These are phyloP conservation scores for Macrophomina tecta DNA, from an alignment of 2,329 filamentous ascomycete genomes.

Conservation along the genomic window DNA sequence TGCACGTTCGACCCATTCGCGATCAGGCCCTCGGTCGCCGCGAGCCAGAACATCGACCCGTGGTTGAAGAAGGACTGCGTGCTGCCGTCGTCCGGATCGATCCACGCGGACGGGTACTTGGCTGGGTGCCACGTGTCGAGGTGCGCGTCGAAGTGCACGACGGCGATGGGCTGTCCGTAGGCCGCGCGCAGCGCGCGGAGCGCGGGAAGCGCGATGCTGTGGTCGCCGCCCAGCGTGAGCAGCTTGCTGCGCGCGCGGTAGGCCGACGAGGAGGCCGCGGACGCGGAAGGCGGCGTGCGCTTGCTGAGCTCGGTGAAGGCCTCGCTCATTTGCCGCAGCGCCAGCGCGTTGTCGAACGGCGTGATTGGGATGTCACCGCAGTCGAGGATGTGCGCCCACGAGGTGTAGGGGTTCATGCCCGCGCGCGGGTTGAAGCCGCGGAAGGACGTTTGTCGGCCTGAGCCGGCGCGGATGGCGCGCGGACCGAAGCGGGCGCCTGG, in stretches of 20 bases:
- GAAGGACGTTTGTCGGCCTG: slow-evolving; percentile 78
- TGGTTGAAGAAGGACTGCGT: slow-evolving; percentile 81
- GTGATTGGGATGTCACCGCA: slow-evolving; percentile 90
- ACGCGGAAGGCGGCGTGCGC: slow-evolving; percentile 46
- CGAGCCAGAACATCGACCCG: slow-evolving; percentile 91
- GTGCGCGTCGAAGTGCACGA: slow-evolving; percentile 65
- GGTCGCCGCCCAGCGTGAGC: slow-evolving; percentile 57
- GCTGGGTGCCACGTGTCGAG: slow-evolving; percentile 85
- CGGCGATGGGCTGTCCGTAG: slow-evolving; percentile 53
- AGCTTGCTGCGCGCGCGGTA: slow-evolving; percentile 55
- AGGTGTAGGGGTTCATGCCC: slow-evolving; percentile 80
- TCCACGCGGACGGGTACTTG: slow-evolving; percentile 81
- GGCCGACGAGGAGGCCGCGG: slow-evolving; percentile 43
- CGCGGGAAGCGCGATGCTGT: slow-evolving; percentile 58
- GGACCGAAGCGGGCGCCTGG: slow-evolving; percentile 75
- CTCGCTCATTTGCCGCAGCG: slow-evolving; percentile 81
- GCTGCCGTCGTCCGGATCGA: slow-evolving; percentile 54
- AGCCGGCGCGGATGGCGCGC: slow-evolving; percentile 83
- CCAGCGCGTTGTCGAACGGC: slow-evolving; percentile 84
- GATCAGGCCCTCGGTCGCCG: slow-evolving; percentile 79
- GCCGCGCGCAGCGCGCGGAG: slow-evolving; percentile 55
- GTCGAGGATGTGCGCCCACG: slow-evolving; percentile 80
- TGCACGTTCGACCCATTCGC: slow-evolving; percentile 77
- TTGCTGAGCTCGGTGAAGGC: slow-evolving; percentile 74
- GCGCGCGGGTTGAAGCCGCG: slow-evolving; percentile 84